Evolutionary conservation across 768 basidiomycete genomes (phyloP).

Genomic region (Phallus indusiatus): DNA sequence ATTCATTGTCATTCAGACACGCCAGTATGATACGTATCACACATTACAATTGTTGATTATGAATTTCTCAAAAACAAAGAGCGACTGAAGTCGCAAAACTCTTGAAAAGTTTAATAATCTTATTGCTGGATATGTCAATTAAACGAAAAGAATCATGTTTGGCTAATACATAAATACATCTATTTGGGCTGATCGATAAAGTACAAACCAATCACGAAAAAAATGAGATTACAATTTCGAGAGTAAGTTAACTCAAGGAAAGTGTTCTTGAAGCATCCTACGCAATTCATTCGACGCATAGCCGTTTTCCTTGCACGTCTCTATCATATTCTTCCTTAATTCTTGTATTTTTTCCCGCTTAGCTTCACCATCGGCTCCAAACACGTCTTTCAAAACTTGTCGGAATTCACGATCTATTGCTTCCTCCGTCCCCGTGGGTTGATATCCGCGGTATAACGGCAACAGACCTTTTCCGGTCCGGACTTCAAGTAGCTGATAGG

Average conservation of each 20-base stretch:
- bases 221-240: too few species aligned
- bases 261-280: background rate
- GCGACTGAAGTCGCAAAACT: constrained; percentile 42
- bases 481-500: constrained; percentile 15
- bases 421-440: constrained; percentile 15
- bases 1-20: constrained; percentile 49
- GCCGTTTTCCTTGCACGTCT: constrained; percentile 5
- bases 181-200: too few species aligned
- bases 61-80: constrained; percentile 25
- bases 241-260: background rate
- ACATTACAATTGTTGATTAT: constrained; percentile 1
- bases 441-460: constrained; percentile 14
- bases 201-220: too few species aligned
- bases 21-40: constrained; percentile 32
- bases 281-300: background rate
- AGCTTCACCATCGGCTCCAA: constrained; percentile 17
- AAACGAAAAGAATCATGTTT: background rate
- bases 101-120: constrained; percentile 44
- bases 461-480: constrained; percentile 12
- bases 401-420: constrained; percentile 14
- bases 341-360: constrained; percentile 16
- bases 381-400: constrained; percentile 14
- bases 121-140: constrained; percentile 12
- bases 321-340: background rate
- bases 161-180: too few species aligned